Base-by-base conservation (phyloP, 2,329 filamentous ascomycete genomes). In the Capronia americana region DNA sequence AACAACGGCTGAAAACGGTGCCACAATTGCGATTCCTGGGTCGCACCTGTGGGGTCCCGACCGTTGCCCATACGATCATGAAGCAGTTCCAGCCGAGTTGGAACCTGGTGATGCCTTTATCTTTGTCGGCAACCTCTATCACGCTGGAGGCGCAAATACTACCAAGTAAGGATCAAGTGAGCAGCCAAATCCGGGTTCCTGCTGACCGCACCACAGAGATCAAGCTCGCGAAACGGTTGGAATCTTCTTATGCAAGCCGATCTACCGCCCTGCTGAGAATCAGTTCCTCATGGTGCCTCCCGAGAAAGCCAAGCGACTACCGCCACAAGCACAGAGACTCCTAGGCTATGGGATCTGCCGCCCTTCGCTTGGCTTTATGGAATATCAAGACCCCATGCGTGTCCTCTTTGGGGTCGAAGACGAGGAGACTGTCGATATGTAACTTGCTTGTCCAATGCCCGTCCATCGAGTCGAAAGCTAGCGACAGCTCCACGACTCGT, bases 71-170 rank as follows among this genome's bases (percentile, higher is more conserved):
- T 57, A 67, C 41, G 68, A 73, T 26, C 59, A 71, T 30, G 53
- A 73, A 30, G 60, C 70, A 48, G 46, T 73, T 60, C 68, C 66
- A 44, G 77, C 77, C 1, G 75, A 76, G 48, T 70, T 80, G 69
- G 68, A 73, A 20, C 73, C 73, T 12, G 77, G 78, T 0, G 76
- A 79, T 69, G 77, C 72, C 0, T 77, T 79, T 63, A 75, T 79
- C 2, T 77, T 79, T 72, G 70, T 79, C 4, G 73, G 73, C 3
- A 74, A 73, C 11, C 69, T 70, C 14, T 79, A 75, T 60, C 77
- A 80, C 53, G 78, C 76, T 1, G 78, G 75, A 23, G 72, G 74
- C 0, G 69, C 32, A 41, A 77, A 76, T 65, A 73, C 51, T 34
- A 77, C 74, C 5, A 57, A 23, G 34, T 69, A 44, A 60, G 67